Evolutionary conservation across 1,284 basidiomycete species (phyloP).

Genomic region (Pyrrhoderma lamaoense): DNA sequence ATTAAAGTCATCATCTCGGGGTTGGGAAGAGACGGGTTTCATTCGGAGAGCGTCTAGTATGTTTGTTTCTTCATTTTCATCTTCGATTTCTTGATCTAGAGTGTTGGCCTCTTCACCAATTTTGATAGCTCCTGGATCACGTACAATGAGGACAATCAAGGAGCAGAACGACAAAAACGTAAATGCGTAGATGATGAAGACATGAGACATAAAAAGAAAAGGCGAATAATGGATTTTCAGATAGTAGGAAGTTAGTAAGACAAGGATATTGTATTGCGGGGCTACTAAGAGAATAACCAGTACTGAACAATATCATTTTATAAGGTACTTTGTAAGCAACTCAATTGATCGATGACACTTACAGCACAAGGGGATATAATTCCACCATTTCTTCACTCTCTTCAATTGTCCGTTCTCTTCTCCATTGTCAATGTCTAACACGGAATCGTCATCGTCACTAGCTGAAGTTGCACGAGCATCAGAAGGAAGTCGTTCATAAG

Average conservation of each 20-base stretch:
- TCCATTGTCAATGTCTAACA: slow-evolving; percentile 12
- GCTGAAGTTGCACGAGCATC: background rate
- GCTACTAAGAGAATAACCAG: slow-evolving; percentile 52
- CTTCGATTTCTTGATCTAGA: slow-evolving; percentile 26
- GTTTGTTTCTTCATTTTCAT: slow-evolving; percentile 40
- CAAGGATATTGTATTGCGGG: slow-evolving; percentile 66
- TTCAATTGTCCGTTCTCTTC: slow-evolving; percentile 7
- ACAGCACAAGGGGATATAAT: slow-evolving; percentile 15
- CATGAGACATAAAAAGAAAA: slow-evolving; percentile 42
- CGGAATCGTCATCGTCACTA: slow-evolving; percentile 17
- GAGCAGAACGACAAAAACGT: slow-evolving; percentile 63
- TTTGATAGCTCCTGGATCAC: slow-evolving; percentile 66
- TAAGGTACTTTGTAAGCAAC: background rate
- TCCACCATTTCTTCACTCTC: slow-evolving; percentile 17
- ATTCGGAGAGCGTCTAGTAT: slow-evolving; percentile 54
- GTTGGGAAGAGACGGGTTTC: slow-evolving; percentile 13
- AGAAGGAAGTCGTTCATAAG: slow-evolving; percentile 14
- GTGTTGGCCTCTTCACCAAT: slow-evolving; percentile 24
- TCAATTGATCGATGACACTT: background rate
- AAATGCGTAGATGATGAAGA: slow-evolving; percentile 50
- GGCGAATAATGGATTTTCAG: slow-evolving; percentile 45
- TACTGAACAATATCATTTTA: slow-evolving; percentile 30
- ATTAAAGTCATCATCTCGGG: slow-evolving; percentile 37
- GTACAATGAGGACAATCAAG: slow-evolving; percentile 58
- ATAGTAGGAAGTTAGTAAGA: slow-evolving; percentile 60